These are phyloP conservation scores for Helicostylum pulchrum DNA, from an alignment of 192 early-diverging fungal genomes.

Conservation along the genomic window DNA sequence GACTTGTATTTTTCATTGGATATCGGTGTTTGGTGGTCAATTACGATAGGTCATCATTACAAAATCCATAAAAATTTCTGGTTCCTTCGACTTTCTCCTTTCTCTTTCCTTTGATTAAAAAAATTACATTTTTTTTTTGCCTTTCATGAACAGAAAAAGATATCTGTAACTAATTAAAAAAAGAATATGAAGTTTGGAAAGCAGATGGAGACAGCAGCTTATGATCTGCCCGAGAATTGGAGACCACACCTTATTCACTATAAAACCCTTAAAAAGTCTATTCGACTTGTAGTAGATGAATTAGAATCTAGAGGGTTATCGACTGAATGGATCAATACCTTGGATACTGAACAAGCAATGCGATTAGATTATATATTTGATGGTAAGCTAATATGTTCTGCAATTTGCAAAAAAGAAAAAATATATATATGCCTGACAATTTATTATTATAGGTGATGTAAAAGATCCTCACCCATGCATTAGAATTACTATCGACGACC, in stretches of 20 bases:
- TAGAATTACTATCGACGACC: constrained; percentile 19
- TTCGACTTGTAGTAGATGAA: constrained; percentile 56
- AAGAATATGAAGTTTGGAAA: constrained; percentile 63
- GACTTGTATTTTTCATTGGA: background rate
- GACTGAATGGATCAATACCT: constrained; percentile 6
- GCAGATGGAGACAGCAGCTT: constrained; percentile 52
- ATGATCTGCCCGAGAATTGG: constrained; percentile 58
- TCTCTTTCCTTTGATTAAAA: constrained; percentile 2
- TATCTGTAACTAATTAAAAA: background rate
- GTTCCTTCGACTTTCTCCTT: background rate
- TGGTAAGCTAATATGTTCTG: too few relatives aligned
- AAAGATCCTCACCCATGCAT: constrained; percentile 11
- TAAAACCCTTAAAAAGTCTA: constrained; percentile 60
- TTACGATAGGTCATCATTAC: background rate
- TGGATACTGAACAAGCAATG: background rate
- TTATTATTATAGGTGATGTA: constrained; percentile 14
- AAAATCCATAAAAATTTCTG: background rate
- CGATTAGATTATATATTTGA: constrained; percentile 26
- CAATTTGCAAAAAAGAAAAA: too few relatives aligned
- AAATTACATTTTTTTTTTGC: too few relatives aligned
- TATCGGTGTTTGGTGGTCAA: background rate
- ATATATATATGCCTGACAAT: too few relatives aligned
- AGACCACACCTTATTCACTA: constrained; percentile 61
- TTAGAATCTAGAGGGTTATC: constrained; percentile 36
- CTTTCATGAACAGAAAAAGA: background rate